phyloP scores from a whole-genome alignment of 108 stramenopile genomes.

The Nitzschia sp. region DNA sequence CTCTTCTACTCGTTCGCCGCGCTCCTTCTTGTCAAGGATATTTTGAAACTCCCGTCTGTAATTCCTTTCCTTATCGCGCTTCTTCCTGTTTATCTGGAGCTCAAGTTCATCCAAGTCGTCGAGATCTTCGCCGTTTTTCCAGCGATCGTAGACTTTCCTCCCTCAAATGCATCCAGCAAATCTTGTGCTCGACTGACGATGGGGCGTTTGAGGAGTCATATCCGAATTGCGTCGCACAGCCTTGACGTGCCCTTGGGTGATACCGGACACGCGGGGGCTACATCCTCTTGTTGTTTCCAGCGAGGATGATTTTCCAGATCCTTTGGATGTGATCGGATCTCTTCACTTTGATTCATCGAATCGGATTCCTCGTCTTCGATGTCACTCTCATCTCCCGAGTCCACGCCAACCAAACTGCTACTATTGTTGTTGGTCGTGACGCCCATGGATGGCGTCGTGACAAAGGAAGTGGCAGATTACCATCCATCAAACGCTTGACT shows the following conservation, averaged over 20 bases:
- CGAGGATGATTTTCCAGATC: no score
- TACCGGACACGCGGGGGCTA: no score
- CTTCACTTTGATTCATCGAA: no score
- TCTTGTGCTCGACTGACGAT: no score
- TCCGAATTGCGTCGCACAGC: no score
- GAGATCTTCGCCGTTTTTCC: constrained; percentile 26
- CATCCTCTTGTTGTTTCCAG: no score
- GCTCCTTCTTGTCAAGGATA: constrained; percentile 16
- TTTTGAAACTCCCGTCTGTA: constrained; percentile 17
- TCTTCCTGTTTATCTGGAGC: constrained; percentile 6
- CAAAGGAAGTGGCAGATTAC: not conserved
- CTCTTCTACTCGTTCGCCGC: constrained; percentile 18
- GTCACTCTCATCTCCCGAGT: no score
- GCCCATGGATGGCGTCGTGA: not conserved
- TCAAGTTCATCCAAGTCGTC: constrained; percentile 9
- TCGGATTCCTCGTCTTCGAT: no score
- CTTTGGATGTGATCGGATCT: no score
- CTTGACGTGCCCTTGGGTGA: no score
- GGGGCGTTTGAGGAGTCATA: no score
- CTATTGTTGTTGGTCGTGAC: no score
- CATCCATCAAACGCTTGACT: not conserved
- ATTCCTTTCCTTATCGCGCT: not conserved
- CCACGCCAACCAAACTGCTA: not conserved
- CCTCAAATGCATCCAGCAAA: constrained; percentile 12
- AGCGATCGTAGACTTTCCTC: constrained; percentile 18